Evolutionary conservation across 1,139 yeast species (phyloP).

Genomic region (Wickerhamiella pararugosa): DNA sequence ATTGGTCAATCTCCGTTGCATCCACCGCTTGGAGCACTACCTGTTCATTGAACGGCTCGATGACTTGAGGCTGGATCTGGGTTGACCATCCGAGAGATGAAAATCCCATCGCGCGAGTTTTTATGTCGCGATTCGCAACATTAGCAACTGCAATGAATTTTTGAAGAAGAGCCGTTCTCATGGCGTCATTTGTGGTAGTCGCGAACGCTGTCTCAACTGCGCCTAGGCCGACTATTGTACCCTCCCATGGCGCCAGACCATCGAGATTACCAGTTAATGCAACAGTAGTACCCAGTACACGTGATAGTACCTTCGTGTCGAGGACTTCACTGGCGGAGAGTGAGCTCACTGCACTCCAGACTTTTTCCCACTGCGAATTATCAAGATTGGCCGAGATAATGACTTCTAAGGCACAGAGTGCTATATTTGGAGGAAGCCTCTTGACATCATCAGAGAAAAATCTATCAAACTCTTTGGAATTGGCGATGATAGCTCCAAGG

Average conservation of each 20-base stretch:
- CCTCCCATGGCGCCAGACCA: slow-evolving; percentile 10
- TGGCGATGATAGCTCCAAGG: slow-evolving; percentile 1
- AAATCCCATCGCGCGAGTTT: slow-evolving; percentile 23
- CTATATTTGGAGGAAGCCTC: background rate
- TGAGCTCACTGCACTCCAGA: no score
- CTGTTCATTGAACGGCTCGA: slow-evolving; percentile 35
- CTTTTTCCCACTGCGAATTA: no score
- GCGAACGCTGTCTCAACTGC: slow-evolving; percentile 6
- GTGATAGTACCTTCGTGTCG: background rate
- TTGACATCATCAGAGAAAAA: slow-evolving; percentile 2
- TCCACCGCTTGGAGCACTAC: slow-evolving; percentile 39
- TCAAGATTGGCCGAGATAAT: slow-evolving; percentile 1
- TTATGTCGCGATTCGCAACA: slow-evolving; percentile 12
- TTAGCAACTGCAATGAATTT: slow-evolving; percentile 7
- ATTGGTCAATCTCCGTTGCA: slow-evolving; percentile 42
- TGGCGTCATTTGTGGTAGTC: slow-evolving; percentile 11
- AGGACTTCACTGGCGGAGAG: no score
- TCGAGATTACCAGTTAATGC: slow-evolving; percentile 9
- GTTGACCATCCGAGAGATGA: slow-evolving; percentile 46
- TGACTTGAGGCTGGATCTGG: slow-evolving; percentile 40
- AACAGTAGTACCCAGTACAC: slow-evolving; percentile 8
- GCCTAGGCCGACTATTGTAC: slow-evolving; percentile 4
- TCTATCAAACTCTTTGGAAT: background rate
- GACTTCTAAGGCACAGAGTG: slow-evolving; percentile 1
- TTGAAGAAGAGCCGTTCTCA: slow-evolving; percentile 4